Conservation (phyloP, 768 basidiomycete species). For the Heimioporus sp. region DNA sequence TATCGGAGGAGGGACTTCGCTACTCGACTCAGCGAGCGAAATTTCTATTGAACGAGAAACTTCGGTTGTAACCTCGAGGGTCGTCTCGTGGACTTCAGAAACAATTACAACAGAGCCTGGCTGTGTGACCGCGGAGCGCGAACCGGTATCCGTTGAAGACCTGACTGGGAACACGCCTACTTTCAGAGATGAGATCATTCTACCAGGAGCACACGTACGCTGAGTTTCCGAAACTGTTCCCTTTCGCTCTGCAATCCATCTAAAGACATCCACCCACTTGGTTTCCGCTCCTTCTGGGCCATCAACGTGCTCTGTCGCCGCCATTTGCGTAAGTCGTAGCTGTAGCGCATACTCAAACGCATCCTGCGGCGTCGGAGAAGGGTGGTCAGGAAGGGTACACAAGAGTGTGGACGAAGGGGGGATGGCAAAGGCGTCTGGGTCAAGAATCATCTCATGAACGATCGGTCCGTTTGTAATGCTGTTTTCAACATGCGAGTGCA, state of each 20-base stretch:
- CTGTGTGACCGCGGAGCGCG: constrained; percentile 26
- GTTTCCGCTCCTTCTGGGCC: constrained; percentile 81
- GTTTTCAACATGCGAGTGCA: neutral
- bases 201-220: constrained; percentile 14
- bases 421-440: constrained; percentile 26
- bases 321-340: constrained; percentile 81
- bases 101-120: constrained; percentile 11
- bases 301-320: constrained; percentile 76
- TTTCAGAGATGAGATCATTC: neutral
- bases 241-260: constrained; percentile 74
- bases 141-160: constrained; percentile 29
- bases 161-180: constrained; percentile 17
- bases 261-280: constrained; percentile 82
- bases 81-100: constrained; percentile 10
- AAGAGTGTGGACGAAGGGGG: constrained; percentile 46
- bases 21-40: neutral
- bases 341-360: constrained; percentile 79
- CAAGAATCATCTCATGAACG: constrained; percentile 29
- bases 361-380: constrained; percentile 51
- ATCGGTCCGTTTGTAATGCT: neutral
- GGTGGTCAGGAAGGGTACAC: constrained; percentile 45
- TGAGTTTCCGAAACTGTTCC: constrained; percentile 29
- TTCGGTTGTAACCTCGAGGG: constrained; percentile 9
- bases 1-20: constrained; percentile 37
- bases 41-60: constrained; percentile 5